phyloP scores from a whole-genome alignment of 805 yeast species.

The Wickerhamiella nectarea region DNA sequence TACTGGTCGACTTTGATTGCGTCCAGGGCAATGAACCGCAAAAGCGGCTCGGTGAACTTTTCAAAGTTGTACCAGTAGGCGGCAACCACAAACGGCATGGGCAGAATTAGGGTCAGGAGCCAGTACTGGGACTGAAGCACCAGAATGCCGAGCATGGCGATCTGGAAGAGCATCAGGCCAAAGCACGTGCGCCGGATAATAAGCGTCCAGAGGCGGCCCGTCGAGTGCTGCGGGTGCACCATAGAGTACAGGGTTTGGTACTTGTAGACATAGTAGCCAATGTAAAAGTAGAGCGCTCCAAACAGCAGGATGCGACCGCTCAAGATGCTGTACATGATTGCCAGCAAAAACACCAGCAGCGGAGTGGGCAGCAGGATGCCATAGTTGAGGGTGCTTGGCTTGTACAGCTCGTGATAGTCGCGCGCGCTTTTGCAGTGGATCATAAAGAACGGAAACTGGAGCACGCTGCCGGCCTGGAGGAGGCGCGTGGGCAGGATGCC shows the following conservation, averaged over 20 bases:
- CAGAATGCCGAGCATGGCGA: conserved; percentile 85
- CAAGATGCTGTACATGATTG: conserved; percentile 76
- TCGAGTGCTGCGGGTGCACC: conserved; percentile 92
- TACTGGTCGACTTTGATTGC: conserved; percentile 38
- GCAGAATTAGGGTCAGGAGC: conserved; percentile 56
- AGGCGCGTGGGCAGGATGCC: conserved; percentile 85
- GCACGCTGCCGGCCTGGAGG: conserved; percentile 63
- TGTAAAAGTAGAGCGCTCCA: conserved; percentile 67
- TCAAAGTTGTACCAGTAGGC: conserved; percentile 69
- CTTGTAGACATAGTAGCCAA: conserved; percentile 82
- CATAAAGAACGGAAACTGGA: conserved; percentile 57
- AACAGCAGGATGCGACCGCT: conserved; percentile 76
- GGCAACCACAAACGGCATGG: conserved; percentile 59
- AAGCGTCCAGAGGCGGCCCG: conserved; percentile 92
- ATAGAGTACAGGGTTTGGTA: conserved; percentile 81
- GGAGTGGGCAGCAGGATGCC: conserved; percentile 91
- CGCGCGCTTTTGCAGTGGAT: conserved; percentile 66
- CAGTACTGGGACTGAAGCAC: conserved; percentile 69
- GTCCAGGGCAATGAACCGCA: conserved; percentile 73
- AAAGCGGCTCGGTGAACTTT: conserved; percentile 63
- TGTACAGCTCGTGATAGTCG: conserved; percentile 58
- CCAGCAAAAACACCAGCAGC: conserved; percentile 66
- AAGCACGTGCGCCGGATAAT: conserved; percentile 68
- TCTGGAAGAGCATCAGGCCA: conserved; percentile 72
- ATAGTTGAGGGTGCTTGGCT: conserved; percentile 84